Base-by-base conservation (phyloP, 345 rosid species). In the Abelmoschus esculentus region DNA sequence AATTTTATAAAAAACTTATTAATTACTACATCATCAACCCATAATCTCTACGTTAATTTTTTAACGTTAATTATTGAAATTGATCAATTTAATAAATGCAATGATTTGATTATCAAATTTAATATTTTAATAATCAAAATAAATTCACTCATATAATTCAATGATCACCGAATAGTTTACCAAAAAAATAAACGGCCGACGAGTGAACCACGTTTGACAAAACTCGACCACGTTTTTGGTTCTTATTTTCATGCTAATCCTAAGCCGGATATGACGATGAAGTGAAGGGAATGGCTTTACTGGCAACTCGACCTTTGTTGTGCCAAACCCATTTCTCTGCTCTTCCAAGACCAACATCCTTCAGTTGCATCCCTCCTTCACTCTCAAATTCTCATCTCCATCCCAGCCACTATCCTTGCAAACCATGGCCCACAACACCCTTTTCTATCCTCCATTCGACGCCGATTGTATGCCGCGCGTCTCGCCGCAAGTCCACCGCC, bases 401-500 rank as follows among this genome's bases (percentile, higher is more conserved):
- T 36, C 46, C 3, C 63, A 12, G 36, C 42, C 46, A 18, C 67
- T 22, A 42, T 68, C 18, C 22, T 64, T 64, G 47, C 32, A 32
- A 15, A 34, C 31, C 61, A 61, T 68, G 83, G 80, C 77, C 71
- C 46, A 9, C 61, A 34, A 29, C 11, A 17, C 47, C 75, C 7
- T 19, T 55, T 19, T 64, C 53, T 38, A 6, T 40, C 54, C 40
- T 26, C 34, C 57, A 40, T 52, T 15, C 36, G 4, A 46, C 17
- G 26, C 22, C 54, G 61, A 53, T 56, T 53, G n/a, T 74, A 28
- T 73, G 85, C 83, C 81, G 12, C 12, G 78, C 81, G 31, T 74
- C 85, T 64, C 87, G 90, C 64, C 86, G 91, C 63, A 80, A 82
- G 78, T 74, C 78, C 28, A 71, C 74, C 58, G 38, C 78, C 17